These are phyloP conservation scores for Jackrogersella multiformis DNA, from an alignment of 495 filamentous ascomycete species.

Conservation along the genomic window DNA sequence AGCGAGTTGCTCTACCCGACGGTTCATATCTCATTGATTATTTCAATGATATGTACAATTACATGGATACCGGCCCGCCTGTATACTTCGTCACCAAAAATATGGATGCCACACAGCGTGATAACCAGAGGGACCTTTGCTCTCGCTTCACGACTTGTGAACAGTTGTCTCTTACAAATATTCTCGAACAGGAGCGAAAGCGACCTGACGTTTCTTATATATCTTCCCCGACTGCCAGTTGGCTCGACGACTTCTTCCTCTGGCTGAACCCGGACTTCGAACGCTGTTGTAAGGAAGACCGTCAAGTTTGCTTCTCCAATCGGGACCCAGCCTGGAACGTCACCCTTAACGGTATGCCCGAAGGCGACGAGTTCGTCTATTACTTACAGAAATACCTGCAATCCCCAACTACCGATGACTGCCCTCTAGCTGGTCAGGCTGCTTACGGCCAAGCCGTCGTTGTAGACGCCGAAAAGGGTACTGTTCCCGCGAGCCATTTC, in stretches of 20 bases:
- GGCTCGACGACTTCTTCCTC: constrained; percentile 95
- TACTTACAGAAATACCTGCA: constrained; percentile 85
- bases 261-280: constrained; percentile 91
- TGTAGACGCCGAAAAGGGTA: constrained; percentile 70
- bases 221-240: constrained; percentile 89
- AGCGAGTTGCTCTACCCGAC: constrained; percentile 90
- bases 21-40: constrained; percentile 93
- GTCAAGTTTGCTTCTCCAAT: constrained; percentile 77
- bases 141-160: constrained; percentile 91
- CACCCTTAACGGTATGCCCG: constrained; percentile 87
- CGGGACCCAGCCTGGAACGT: constrained; percentile 86
- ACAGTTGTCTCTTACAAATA: constrained; percentile 80
- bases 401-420: constrained; percentile 80
- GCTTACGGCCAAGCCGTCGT: constrained; percentile 87
- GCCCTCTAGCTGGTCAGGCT: constrained; percentile 87
- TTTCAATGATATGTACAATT: constrained; percentile 93
- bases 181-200: constrained; percentile 92
- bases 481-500: constrained; percentile 86
- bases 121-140: constrained; percentile 84
- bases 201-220: constrained; percentile 90
- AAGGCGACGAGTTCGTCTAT: constrained; percentile 85
- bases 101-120: constrained; percentile 76
- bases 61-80: constrained; percentile 90
- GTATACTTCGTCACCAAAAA: constrained; percentile 93
- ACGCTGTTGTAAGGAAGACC: constrained; percentile 75